Conservation (phyloP, 2,329 filamentous ascomycete species). For the Aspergillus ustus region DNA sequence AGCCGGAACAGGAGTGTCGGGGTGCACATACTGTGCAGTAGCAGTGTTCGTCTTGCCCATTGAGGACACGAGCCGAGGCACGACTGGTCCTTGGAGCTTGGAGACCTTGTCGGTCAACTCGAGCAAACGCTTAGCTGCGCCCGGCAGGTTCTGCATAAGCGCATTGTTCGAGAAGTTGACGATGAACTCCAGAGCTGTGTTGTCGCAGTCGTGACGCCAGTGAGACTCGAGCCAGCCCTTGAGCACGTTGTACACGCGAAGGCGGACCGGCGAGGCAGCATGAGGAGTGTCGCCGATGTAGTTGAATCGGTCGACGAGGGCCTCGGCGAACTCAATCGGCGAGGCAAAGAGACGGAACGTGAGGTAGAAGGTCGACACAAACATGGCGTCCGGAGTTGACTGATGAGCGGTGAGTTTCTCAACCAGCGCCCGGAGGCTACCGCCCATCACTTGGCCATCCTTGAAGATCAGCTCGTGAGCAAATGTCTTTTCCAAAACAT, state of each 20-base stretch:
- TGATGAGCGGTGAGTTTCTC: conserved; percentile 93
- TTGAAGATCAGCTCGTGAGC: conserved; percentile 94
- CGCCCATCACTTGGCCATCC: conserved; percentile 91
- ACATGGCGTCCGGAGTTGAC: conserved; percentile 86
- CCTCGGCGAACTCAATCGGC: conserved; percentile 75
- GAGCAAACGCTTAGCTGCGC: conserved; percentile 76
- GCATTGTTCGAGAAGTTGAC: conserved; percentile 77
- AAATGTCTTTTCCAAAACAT: conserved; percentile 87
- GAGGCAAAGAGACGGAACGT: conserved; percentile 94
- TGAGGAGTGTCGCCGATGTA: conserved; percentile 80
- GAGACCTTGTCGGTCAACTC: conserved; percentile 82
- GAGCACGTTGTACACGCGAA: conserved; percentile 94
- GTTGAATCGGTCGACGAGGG: conserved; percentile 88
- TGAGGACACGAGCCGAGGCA: conserved; percentile 80
- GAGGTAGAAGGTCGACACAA: conserved; percentile 93
- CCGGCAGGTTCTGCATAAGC: conserved; percentile 70
- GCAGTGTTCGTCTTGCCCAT: conserved; percentile 87
- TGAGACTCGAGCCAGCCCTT: conserved; percentile 97
- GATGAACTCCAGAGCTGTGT: conserved; percentile 75
- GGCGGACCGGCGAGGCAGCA: conserved; percentile 77
- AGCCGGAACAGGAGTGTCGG: conserved; percentile 72
- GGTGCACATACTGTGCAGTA: conserved; percentile 69
- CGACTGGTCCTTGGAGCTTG: conserved; percentile 71
- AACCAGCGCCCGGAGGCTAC: conserved; percentile 86
- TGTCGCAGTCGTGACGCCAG: conserved; percentile 84